These are phyloP conservation scores for Cladorrhinum sp. DNA, from an alignment of 2,329 filamentous ascomycete species.

Conservation along the genomic window DNA sequence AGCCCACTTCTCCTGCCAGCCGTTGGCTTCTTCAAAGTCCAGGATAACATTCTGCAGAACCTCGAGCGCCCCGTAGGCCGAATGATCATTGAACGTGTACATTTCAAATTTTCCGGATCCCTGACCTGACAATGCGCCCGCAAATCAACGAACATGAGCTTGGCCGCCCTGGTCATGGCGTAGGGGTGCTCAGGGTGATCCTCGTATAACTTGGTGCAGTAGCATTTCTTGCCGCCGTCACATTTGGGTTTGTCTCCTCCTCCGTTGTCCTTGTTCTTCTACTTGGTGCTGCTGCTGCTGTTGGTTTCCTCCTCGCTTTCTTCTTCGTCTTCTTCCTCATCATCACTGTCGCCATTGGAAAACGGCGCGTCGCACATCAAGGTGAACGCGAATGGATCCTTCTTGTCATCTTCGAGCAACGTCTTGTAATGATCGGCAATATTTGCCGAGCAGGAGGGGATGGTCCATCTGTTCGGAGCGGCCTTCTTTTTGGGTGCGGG, in stretches of 20 bases:
- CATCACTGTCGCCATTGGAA: slow-evolving; percentile 7
- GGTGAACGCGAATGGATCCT: slow-evolving; percentile 20
- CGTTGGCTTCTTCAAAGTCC: slow-evolving; percentile 34
- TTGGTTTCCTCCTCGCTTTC: not conserved
- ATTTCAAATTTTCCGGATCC: slow-evolving; percentile 34
- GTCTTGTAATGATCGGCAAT: slow-evolving; percentile 12
- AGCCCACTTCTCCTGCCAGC: slow-evolving; percentile 37
- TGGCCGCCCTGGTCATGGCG: slow-evolving; percentile 32
- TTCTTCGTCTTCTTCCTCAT: not conserved
- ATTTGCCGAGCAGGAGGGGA: slow-evolving; percentile 21
- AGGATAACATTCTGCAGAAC: slow-evolving; percentile 42
- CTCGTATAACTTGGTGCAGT: slow-evolving; percentile 32
- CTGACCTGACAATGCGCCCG: slow-evolving; percentile 19
- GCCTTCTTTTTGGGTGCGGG: slow-evolving; percentile 12
- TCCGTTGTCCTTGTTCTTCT: slow-evolving; percentile 3
- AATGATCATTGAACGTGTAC: slow-evolving; percentile 44
- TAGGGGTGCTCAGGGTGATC: slow-evolving; percentile 35
- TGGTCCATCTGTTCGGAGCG: slow-evolving; percentile 21
- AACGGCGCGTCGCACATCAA: slow-evolving; percentile 23
- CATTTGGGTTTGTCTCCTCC: slow-evolving; percentile 8
- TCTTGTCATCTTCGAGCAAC: no score
- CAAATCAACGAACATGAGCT: slow-evolving; percentile 28
- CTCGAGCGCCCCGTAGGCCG: slow-evolving; percentile 39
- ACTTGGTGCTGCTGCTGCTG: slow-evolving; percentile 6
- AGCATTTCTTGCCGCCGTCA: slow-evolving; percentile 31